These are phyloP conservation scores for Stenogyne calaminthoides DNA, from an alignment of 305 asterid genomes.

Conservation along the genomic window DNA sequence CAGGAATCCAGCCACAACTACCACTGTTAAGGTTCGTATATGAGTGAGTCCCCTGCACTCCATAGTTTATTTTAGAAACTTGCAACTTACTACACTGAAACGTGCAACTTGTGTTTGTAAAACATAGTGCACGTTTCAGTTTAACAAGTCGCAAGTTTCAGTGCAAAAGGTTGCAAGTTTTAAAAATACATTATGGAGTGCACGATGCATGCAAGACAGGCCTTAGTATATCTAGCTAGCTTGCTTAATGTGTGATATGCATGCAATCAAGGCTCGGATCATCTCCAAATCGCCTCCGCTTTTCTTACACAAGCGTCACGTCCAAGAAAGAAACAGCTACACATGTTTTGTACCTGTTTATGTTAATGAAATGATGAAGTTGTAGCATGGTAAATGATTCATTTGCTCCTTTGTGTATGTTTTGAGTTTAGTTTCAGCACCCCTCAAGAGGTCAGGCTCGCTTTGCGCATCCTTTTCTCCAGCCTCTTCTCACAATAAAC, in stretches of 20 bases:
- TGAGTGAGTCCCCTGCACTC: too few species aligned
- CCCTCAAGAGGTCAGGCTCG: conserved; percentile 64
- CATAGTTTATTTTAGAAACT: too few species aligned
- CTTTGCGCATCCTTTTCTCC: conserved; percentile 42
- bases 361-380: too few species aligned
- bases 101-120: too few species aligned
- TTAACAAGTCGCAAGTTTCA: too few species aligned
- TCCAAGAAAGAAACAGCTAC: conserved; percentile 59
- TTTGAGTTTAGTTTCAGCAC: conserved; percentile 56
- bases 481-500: conserved; percentile 30
- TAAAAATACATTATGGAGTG: too few species aligned
- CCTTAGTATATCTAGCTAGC: too few species aligned
- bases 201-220: too few species aligned
- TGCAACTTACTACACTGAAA: too few species aligned
- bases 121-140: too few species aligned
- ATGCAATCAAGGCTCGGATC: conserved; percentile 33
- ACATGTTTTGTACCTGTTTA: neutral
- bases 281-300: conserved; percentile 41
- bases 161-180: too few species aligned
- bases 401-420: neutral
- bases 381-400: neutral
- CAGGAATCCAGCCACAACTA: too few species aligned
- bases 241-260: conserved; percentile 7
- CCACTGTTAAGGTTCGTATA: neutral
- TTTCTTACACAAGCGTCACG: conserved; percentile 48